Conservation (phyloP, 1,284 basidiomycete genomes). For the Neotropicomus parvogracilis region DNA sequence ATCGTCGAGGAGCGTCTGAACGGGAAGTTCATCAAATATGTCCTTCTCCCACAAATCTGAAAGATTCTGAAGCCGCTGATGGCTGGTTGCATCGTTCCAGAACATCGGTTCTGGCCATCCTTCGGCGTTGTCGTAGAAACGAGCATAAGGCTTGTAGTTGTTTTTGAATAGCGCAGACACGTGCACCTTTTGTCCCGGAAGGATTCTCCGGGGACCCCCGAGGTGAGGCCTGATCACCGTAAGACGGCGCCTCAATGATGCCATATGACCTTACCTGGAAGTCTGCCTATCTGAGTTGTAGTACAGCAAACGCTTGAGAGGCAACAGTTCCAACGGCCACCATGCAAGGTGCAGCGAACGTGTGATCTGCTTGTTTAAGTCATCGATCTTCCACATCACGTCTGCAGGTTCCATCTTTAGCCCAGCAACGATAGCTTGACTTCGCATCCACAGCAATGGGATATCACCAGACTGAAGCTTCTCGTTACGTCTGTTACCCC, state of each 20-base stretch:
- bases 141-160: conserved; percentile 27
- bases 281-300: conserved; percentile 24
- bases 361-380: conserved; percentile 24
- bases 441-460: conserved; percentile 34
- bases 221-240: conserved; percentile 28
- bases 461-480: conserved; percentile 32
- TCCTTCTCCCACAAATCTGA: conserved; percentile 29
- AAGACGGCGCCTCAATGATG: conserved; percentile 1
- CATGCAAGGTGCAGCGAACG: conserved; percentile 23
- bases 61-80: conserved; percentile 20
- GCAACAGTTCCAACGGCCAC: conserved; percentile 29
- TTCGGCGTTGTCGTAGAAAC: conserved; percentile 19
- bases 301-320: conserved; percentile 29
- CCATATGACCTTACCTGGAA: conserved; percentile 8
- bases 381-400: conserved; percentile 30
- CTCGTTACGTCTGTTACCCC: conserved; percentile 30
- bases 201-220: conserved; percentile 24
- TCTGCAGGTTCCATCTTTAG: conserved; percentile 23
- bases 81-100: conserved; percentile 31
- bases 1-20: conserved; percentile 19
- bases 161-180: conserved; percentile 31
- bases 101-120: conserved; percentile 30
- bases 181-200: conserved; percentile 32
- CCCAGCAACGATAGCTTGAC: conserved; percentile 28
- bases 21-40: conserved; percentile 25